Base-by-base conservation (phyloP, 2,329 filamentous ascomycete species). In the Colletotrichum siamense region DNA sequence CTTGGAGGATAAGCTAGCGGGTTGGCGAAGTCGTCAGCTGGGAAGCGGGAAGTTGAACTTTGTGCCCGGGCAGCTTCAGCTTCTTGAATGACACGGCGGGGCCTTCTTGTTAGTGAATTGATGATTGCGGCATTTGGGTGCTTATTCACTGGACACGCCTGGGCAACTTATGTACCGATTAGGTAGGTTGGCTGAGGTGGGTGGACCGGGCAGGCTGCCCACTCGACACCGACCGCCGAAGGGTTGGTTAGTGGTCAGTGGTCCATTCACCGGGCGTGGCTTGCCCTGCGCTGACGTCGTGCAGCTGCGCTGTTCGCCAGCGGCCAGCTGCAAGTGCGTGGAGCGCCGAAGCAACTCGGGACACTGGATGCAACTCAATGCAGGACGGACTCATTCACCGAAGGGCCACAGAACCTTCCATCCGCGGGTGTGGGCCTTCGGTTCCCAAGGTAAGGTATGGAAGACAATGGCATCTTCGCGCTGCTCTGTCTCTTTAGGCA, bases 41-140 rank as follows among this genome's bases (percentile, higher is more conserved):
- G 24, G 26, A 32, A 39, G 36, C 39, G 28, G 18, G 6, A 28
- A 39, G 44, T 52, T 66, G 22, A 36, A 32, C 28, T 63, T 30
- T 63, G 59, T n/a, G 59, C 28, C 16, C 16, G 63, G 63, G 65
- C 30, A 57, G 49, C 57, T 68, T 62, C 39, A 63, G 63, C 69
- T 73, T 73, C 39, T 68, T 64, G 28, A 28, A 44, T 52, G 44
- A 52, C 28, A 69, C 28, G 55, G 63, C 36, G 70, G 73, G 32
- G 39, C 57, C 28, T 49, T 59, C 49, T 69, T 44, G 57, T 66
- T 75, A 75, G 63, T 73, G 73, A 68, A 52, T 32, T 30, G 32
- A 32, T 73, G 69, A 76, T 57, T 76, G 70, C 69, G 61, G 63
- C 62, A 52, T 64, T 63, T 59, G 63, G 55, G 32, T 68, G 69